These are phyloP conservation scores for Poa annua DNA, from an alignment of 176 grass and related monocot species.

Conservation along the genomic window DNA sequence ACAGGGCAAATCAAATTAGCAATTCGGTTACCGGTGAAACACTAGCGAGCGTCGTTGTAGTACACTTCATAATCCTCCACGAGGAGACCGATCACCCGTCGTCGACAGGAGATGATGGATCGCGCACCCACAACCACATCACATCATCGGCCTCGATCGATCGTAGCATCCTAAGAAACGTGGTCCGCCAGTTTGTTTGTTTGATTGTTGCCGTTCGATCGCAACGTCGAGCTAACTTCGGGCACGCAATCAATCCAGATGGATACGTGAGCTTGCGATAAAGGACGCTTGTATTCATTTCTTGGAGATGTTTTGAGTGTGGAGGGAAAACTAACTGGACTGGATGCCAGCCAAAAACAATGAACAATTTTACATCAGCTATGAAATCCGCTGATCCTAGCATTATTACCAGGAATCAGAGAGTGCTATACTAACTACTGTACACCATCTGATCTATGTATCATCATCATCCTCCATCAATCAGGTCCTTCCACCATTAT, in stretches of 20 bases:
- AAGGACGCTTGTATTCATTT: not conserved
- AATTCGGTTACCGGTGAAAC: too few relatives aligned
- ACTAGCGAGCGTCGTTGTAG: too few relatives aligned
- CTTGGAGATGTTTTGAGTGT: not conserved
- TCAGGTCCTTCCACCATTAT: not conserved
- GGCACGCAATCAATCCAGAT: not conserved
- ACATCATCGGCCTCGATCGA: too few relatives aligned
- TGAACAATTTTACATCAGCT: not conserved
- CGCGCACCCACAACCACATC: not conserved
- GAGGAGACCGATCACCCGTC: not conserved
- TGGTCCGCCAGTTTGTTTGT: not conserved
- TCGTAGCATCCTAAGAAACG: not conserved
- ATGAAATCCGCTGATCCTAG: not conserved
- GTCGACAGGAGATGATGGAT: not conserved
- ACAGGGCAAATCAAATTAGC: too few relatives aligned
- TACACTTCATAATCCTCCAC: not conserved
- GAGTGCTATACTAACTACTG: not conserved
- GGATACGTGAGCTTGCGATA: not conserved
- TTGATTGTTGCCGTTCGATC: not conserved
- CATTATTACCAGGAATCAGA: not conserved
- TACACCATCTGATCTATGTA: constrained; percentile 26
- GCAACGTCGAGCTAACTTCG: constrained; percentile 4
- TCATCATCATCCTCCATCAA: not conserved
- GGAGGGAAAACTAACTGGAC: not conserved
- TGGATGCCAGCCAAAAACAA: constrained; percentile 1